Percentiles rank a stretch among this genome's conserved stretches.
phyloP scores from a whole-genome alignment of 352 stramenopile species.

The Globisporangium canariense region DNA sequence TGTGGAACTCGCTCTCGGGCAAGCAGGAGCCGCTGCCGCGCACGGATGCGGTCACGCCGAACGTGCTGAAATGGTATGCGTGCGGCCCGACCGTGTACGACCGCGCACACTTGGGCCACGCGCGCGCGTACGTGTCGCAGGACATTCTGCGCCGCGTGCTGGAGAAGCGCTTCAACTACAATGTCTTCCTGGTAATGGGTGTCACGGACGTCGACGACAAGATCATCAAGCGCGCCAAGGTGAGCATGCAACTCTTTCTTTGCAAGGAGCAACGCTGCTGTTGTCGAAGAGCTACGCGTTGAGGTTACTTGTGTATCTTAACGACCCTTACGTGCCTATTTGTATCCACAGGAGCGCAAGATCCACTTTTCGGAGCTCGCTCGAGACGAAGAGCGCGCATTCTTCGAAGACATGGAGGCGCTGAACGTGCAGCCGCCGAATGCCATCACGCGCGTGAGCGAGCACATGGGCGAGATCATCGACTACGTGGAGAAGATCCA shows the following conservation, averaged over 20 bases:
- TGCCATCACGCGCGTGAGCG: slow-evolving; percentile 86
- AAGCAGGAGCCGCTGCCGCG: slow-evolving; percentile 41
- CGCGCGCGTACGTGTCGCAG: slow-evolving; percentile 92
- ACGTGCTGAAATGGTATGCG: slow-evolving; percentile 93
- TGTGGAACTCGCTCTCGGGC: slow-evolving; percentile 61
- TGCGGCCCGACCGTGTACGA: slow-evolving; percentile 99
- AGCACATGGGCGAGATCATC: slow-evolving; percentile 97
- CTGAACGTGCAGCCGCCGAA: slow-evolving; percentile 59
- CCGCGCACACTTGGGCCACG: slow-evolving; percentile 96
- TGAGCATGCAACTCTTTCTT: background rate
- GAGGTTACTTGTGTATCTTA: background rate
- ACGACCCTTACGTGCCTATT: background rate
- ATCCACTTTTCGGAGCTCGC: slow-evolving; percentile 49
- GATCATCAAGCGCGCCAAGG: slow-evolving; percentile 85
- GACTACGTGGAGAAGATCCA: slow-evolving; percentile 92
- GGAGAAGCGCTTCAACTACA: slow-evolving; percentile 86
- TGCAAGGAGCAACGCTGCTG: background rate
- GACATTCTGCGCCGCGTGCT: slow-evolving; percentile 92
- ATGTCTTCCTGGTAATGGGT: slow-evolving; percentile 95
- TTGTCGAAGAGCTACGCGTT: background rate
- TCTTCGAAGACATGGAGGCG: slow-evolving; percentile 59
- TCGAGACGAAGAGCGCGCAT: slow-evolving; percentile 54
- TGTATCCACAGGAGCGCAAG: slow-evolving; percentile 24
- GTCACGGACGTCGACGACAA: slow-evolving; percentile 99
- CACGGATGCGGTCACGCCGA: slow-evolving; percentile 29